Conservation (phyloP, 768 basidiomycete genomes). For the Amanita rimosa region DNA sequence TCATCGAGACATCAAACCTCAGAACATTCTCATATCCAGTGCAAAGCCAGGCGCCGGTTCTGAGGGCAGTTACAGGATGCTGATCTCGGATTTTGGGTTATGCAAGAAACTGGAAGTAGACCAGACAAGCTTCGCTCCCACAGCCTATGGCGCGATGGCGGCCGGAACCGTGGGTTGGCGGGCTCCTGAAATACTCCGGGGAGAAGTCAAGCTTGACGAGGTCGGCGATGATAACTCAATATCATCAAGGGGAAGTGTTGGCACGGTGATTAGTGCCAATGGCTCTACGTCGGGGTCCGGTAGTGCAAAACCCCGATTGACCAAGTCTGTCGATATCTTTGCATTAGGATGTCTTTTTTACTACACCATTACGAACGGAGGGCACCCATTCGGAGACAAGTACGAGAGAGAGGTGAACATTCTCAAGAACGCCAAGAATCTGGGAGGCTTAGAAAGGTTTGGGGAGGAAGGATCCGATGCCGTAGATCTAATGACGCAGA, state of each 20-base stretch:
- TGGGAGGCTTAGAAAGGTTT: slow-evolving; percentile 65
- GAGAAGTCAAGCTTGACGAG: slow-evolving; percentile 90
- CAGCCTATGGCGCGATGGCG: slow-evolving; percentile 77
- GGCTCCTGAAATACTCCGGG: slow-evolving; percentile 90
- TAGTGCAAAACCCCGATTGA: slow-evolving; percentile 46
- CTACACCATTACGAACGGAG: slow-evolving; percentile 81
- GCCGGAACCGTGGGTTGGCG: slow-evolving; percentile 97
- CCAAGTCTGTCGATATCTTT: slow-evolving; percentile 95
- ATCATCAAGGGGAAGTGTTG: slow-evolving; percentile 54
- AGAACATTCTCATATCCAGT: slow-evolving; percentile 85
- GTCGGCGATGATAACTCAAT: slow-evolving; percentile 52
- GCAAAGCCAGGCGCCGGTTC: slow-evolving; percentile 40
- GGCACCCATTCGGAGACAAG: slow-evolving; percentile 89
- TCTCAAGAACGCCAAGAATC: slow-evolving; percentile 61
- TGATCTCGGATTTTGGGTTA: slow-evolving; percentile 95
- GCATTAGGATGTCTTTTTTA: slow-evolving; percentile 94
- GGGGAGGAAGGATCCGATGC: slow-evolving; percentile 96
- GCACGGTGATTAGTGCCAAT: slow-evolving; percentile 30
- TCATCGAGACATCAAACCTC: slow-evolving; percentile 98
- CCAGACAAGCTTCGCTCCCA: slow-evolving; percentile 94
- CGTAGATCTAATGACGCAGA: slow-evolving; percentile 60
- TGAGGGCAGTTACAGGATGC: slow-evolving; percentile 53
- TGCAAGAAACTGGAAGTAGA: slow-evolving; percentile 93
- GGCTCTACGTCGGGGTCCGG: slow-evolving; percentile 16
- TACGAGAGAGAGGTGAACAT: slow-evolving; percentile 95